These are phyloP conservation scores for Aspergillus amoenus DNA, from an alignment of 2,329 filamentous ascomycete genomes.

Conservation along the genomic window DNA sequence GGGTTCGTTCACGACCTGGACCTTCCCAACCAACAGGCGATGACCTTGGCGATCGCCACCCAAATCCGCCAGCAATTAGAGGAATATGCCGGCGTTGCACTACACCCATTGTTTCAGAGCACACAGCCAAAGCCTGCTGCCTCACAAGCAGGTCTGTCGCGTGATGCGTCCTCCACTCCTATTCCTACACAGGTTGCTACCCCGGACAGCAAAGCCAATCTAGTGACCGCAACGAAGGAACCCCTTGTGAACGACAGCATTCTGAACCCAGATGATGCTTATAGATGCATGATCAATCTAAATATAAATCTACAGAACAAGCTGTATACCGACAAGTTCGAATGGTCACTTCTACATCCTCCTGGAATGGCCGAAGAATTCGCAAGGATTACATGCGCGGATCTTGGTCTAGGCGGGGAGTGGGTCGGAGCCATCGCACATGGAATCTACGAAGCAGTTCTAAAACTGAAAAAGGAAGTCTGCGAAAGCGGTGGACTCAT, in stretches of 20 bases:
- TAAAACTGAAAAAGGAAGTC: slow-evolving; percentile 92
- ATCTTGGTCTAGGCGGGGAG: slow-evolving; percentile 84
- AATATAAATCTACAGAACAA: slow-evolving; percentile 90
- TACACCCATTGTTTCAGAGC: slow-evolving; percentile 84
- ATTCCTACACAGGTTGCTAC: slow-evolving; percentile 54
- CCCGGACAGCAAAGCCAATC: slow-evolving; percentile 52
- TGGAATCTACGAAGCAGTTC: slow-evolving; percentile 91
- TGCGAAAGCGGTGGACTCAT: slow-evolving; percentile 88
- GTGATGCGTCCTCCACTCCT: slow-evolving; percentile 55
- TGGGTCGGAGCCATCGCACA: slow-evolving; percentile 95
- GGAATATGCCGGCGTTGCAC: slow-evolving; percentile 90
- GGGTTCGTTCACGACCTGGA: slow-evolving; percentile 90
- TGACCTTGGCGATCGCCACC: slow-evolving; percentile 80
- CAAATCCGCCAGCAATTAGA: slow-evolving; percentile 94
- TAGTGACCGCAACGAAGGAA: slow-evolving; percentile 34
- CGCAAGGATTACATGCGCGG: slow-evolving; percentile 87
- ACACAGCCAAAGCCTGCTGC: slow-evolving; percentile 27
- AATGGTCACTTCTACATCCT: slow-evolving; percentile 92
- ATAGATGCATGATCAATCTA: slow-evolving; percentile 86
- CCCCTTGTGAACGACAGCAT: slow-evolving; percentile 64
- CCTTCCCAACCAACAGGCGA: slow-evolving; percentile 69
- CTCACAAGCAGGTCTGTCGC: slow-evolving; percentile 42
- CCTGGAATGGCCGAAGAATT: slow-evolving; percentile 90
- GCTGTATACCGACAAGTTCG: slow-evolving; percentile 94
- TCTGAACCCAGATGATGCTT: slow-evolving; percentile 88